These are phyloP conservation scores for Rhodofomes roseus DNA, from an alignment of 1,284 basidiomycete genomes.

Conservation along the genomic window DNA sequence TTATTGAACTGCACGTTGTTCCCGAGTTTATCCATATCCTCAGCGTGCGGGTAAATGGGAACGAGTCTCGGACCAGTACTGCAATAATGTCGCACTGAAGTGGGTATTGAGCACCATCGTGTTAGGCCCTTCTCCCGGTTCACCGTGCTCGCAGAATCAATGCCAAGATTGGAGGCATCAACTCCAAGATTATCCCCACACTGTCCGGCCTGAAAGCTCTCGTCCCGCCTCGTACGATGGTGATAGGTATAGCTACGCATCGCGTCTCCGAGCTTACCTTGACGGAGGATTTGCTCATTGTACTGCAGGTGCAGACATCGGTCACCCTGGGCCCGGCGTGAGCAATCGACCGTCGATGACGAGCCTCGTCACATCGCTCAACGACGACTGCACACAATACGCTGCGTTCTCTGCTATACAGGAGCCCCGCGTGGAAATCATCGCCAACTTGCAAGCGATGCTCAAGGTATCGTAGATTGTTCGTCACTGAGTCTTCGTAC, in stretches of 20 bases:
- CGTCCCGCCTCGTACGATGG: slow-evolving; percentile 30
- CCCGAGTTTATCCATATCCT: too few relatives aligned
- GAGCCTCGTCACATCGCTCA: slow-evolving; percentile 49
- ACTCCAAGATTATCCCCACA: slow-evolving; percentile 27
- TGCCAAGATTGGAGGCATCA: slow-evolving; percentile 40
- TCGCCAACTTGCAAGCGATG: slow-evolving; percentile 40
- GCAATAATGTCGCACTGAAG: slow-evolving; percentile 50
- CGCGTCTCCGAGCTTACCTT: neutral
- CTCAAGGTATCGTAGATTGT: slow-evolving; percentile 20
- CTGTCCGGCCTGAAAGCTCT: neutral
- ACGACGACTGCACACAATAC: slow-evolving; percentile 36
- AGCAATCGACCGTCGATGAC: slow-evolving; percentile 45
- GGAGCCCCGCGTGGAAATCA: slow-evolving; percentile 45
- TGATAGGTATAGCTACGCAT: slow-evolving; percentile 33
- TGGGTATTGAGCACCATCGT: slow-evolving; percentile 17
- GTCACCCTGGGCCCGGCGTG: slow-evolving; percentile 44
- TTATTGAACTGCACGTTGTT: too few relatives aligned
- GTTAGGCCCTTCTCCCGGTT: neutral
- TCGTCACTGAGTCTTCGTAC: neutral
- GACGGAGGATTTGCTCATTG: neutral
- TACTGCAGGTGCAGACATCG: slow-evolving; percentile 45
- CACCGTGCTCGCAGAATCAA: slow-evolving; percentile 38
- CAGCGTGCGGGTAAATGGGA: slow-evolving; percentile 31
- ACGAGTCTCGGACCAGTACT: slow-evolving; percentile 37
- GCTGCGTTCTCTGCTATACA: slow-evolving; percentile 42